Evolutionary conservation across 2,329 filamentous ascomycete genomes (phyloP).

Genomic region (Ophiostoma triangulosporum): DNA sequence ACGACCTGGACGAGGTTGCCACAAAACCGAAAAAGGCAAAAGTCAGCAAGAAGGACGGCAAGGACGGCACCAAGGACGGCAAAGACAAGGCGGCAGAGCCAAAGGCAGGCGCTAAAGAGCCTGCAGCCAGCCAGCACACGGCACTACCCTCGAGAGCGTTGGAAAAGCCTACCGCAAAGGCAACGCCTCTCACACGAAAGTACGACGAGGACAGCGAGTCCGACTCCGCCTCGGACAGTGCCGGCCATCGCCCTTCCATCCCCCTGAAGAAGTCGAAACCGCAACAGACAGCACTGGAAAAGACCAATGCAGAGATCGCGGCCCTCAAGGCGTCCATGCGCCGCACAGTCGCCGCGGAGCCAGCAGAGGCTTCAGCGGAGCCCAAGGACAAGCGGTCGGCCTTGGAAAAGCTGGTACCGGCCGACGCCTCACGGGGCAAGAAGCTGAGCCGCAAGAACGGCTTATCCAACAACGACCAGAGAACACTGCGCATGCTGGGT

Average conservation of each 20-base stretch:
- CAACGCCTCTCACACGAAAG: neutral
- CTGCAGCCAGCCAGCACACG: neutral
- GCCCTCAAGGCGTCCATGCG: conserved; percentile 73
- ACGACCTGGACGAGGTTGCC: conserved; percentile 26
- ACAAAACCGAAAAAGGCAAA: conserved; percentile 18
- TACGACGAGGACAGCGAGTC: conserved; percentile 18
- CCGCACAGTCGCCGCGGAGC: conserved; percentile 40
- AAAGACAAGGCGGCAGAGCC: conserved; percentile 3
- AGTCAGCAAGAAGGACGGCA: conserved; percentile 15
- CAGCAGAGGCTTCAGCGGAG: conserved; percentile 29
- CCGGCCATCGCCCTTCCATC: conserved; percentile 21
- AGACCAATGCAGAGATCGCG: conserved; percentile 68
- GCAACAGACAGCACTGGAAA: conserved; percentile 43
- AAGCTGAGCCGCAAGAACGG: conserved; percentile 41
- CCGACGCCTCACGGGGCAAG: conserved; percentile 57
- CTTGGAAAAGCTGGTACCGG: conserved; percentile 61
- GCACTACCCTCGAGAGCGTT: conserved; percentile 2
- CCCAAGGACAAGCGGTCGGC: conserved; percentile 47
- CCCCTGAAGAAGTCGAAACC: conserved; percentile 16
- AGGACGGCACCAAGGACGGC: conserved; percentile 13
- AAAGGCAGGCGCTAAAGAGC: neutral
- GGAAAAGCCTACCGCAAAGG: neutral
- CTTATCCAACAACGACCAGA: conserved; percentile 43
- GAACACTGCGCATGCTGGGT: conserved; percentile 57
- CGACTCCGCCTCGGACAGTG: conserved; percentile 15